These are phyloP conservation scores for Entoloma clypeatum DNA, from an alignment of 1,284 basidiomycete species.

Conservation along the genomic window DNA sequence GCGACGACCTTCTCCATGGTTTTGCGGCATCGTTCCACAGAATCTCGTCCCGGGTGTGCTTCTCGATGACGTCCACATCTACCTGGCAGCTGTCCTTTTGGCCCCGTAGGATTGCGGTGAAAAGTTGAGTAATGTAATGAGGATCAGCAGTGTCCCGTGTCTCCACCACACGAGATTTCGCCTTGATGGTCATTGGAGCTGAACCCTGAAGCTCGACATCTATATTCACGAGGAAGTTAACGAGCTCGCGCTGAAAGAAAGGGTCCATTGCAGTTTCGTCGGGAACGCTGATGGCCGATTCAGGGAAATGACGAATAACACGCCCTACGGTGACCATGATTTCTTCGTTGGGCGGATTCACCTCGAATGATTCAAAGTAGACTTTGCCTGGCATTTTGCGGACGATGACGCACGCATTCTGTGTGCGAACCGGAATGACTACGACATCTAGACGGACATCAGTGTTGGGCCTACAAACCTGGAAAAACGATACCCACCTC, in stretches of 20 bases:
- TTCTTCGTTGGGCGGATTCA: conserved; percentile 27
- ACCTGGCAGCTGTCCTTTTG: conserved; percentile 13
- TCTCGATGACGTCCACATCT: conserved; percentile 30
- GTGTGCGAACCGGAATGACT: conserved; percentile 36
- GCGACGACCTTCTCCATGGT: conserved; percentile 45
- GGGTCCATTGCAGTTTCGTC: conserved; percentile 16
- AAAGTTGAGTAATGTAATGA: conserved; percentile 39
- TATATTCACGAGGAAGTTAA: conserved; percentile 33
- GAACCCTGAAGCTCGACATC: conserved; percentile 22
- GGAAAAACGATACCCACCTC: conserved; percentile 19
- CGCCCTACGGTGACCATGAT: conserved; percentile 38
- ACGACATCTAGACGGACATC: conserved; percentile 25
- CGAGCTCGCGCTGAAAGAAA: conserved; percentile 27
- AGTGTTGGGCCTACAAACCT: background rate
- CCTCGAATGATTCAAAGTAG: conserved; percentile 41
- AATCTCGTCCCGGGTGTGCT: conserved; percentile 45
- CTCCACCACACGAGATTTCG: conserved; percentile 23
- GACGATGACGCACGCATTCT: conserved; percentile 43
- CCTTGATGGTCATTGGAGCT: conserved; percentile 25
- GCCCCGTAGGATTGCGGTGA: conserved; percentile 39
- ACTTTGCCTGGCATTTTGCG: conserved; percentile 23
- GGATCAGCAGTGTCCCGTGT: conserved; percentile 33
- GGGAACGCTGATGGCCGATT: conserved; percentile 24
- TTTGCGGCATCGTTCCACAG: conserved; percentile 33
- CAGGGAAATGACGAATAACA: conserved; percentile 33